phyloP scores from a whole-genome alignment of 495 filamentous ascomycete genomes.

The Penicillium nucicola region DNA sequence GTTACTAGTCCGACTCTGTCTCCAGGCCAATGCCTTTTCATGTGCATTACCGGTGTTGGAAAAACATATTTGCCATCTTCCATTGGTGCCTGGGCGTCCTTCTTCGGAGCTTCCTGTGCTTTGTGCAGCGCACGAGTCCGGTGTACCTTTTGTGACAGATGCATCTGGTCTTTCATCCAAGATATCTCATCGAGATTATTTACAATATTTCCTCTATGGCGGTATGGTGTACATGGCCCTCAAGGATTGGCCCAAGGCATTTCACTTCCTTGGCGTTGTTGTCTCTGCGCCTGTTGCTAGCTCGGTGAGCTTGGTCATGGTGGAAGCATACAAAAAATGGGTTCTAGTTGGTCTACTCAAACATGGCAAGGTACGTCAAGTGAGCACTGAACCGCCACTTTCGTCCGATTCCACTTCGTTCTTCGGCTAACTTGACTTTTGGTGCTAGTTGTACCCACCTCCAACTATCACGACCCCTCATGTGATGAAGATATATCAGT shows the following conservation, averaged over 20 bases:
- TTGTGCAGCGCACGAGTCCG: conserved; percentile 30
- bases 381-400: too few relatives aligned
- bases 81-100: conserved; percentile 36
- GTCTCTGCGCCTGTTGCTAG: conserved; percentile 60
- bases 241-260: conserved; percentile 69
- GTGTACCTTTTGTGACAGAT: conserved; percentile 51
- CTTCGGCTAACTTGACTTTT: conserved; percentile 12
- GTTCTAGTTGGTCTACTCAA: conserved; percentile 71
- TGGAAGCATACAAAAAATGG: conserved; percentile 94
- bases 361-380: conserved; percentile 55
- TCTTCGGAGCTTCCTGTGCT: conserved; percentile 17
- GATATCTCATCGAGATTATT: conserved; percentile 55
- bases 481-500: conserved; percentile 55
- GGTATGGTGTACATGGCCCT: conserved; percentile 75
- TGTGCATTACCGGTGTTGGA: conserved; percentile 65
- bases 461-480: conserved; percentile 44
- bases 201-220: conserved; percentile 76
- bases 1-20: conserved; percentile 57
- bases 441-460: conserved; percentile 28
- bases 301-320: conserved; percentile 69
- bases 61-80: conserved; percentile 64
- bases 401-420: background rate
- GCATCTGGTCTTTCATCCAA: conserved; percentile 55
- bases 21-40: conserved; percentile 50
- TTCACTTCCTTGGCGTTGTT: conserved; percentile 65